Base-by-base conservation (phyloP, 163 green algal species). In the Trebouxiophyceae sp. region DNA sequence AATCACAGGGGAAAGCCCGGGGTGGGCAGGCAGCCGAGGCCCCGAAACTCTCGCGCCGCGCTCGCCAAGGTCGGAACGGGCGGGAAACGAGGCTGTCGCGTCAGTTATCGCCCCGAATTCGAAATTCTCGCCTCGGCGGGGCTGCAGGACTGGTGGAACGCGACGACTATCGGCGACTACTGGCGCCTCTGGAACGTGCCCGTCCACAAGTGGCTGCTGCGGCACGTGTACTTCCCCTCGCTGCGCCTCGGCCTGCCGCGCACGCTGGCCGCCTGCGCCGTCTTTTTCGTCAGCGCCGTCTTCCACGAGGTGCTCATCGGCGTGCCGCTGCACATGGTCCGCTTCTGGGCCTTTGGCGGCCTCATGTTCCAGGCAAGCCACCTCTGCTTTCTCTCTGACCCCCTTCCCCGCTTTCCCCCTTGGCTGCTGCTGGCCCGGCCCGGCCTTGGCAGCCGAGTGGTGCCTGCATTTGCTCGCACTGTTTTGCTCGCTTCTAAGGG, bases 151-250 rank as follows among this genome's bases (percentile, higher is more conserved):
- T 96, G 88, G 87, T 97, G 89, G 89, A 95, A 95, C 32, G 62
- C 65, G 30, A 63, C 59, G 20, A 61, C 62, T 8, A 61, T 84
- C 7, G 78, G 75, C 24, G 78, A 93, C 45, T 94, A 94, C 72
- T 94, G 87, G 87, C 76, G 80, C 20, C 71, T 88, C 31, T 94
- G 87, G 87, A 96, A 96, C 77, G 86, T 90, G 80, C 91, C 91
- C 0, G 92, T 97, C 45, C 92, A 97, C 84, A 90, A 90, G 66
- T 97, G 90, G 89, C 85, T 97, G 78, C 68, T 96, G 70, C 81
- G 89, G 8, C 87, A 92, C 57, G 77, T 96, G 3, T 97, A 97
- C 78, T 91, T 86, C 64, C 91, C 91, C 0, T 69, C 63, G 45
- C 70, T 93, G 8, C 69, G 80, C 30, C 28, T 58, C 29, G 78